Percentiles rank a stretch among this genome's conserved stretches.
These are phyloP conservation scores for Picea abies DNA, from an alignment of 83 land plant species.

Conservation along the genomic window DNA sequence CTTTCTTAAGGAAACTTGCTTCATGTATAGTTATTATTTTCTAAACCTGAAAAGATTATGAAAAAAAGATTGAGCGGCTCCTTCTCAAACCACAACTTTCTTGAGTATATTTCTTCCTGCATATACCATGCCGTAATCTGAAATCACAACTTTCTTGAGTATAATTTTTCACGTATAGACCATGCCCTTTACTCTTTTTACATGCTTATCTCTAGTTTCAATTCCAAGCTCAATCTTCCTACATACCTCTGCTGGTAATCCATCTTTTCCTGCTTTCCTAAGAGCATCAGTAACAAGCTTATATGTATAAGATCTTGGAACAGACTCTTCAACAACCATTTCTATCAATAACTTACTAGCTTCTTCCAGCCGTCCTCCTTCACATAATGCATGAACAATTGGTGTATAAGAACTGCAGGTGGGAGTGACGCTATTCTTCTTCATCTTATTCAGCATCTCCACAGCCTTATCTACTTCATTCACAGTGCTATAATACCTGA, in stretches of 20 bases:
- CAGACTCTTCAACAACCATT: conserved; percentile 49
- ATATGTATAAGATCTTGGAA: conserved; percentile 66
- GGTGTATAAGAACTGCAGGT: conserved; percentile 68
- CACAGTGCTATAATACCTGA: conserved; percentile 56
- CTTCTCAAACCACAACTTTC: too few relatives aligned
- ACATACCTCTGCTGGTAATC: conserved; percentile 30
- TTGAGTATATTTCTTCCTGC: too few relatives aligned
- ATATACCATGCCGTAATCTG: too few relatives aligned
- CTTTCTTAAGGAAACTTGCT: too few relatives aligned
- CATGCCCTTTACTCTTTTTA: too few relatives aligned
- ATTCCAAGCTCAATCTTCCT: conserved; percentile 51
- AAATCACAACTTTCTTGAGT: too few relatives aligned
- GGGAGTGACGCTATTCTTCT: conserved; percentile 44
- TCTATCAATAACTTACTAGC: conserved; percentile 52
- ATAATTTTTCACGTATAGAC: too few relatives aligned
- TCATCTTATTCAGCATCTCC: conserved; percentile 56
- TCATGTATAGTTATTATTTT: too few relatives aligned
- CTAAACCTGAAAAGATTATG: too few relatives aligned
- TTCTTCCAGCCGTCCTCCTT: conserved; percentile 46
- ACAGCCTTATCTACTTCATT: conserved; percentile 63
- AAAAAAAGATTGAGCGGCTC: too few relatives aligned
- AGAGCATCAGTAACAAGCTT: conserved; percentile 51
- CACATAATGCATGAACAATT: conserved; percentile 67
- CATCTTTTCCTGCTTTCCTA: conserved; percentile 19
- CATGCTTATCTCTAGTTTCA: conserved; percentile 31